Evolutionary conservation across 805 yeast species (phyloP), one percentile per base, ranked within the genome.

Genomic region (Wickerhamiella kurtzmanii): DNA sequence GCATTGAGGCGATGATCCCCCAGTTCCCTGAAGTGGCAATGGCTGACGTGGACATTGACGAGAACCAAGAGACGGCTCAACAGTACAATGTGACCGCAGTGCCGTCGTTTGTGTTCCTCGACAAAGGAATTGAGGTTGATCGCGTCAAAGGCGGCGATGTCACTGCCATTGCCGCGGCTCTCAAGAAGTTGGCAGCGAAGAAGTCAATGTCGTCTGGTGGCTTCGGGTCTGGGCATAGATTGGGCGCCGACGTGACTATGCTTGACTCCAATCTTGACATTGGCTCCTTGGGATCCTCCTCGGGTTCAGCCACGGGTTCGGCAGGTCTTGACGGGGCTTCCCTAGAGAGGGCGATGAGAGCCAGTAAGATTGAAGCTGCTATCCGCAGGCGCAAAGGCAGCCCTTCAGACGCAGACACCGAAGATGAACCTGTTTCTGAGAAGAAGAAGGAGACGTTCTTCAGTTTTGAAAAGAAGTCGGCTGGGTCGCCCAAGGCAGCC

Each of bases 21-120:
- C 74, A 76, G 62, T 60, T 50, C 58, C 52, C 60, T 37, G 60
- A 60, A 41, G 85, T 82, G 53, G 74, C 71, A 55, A 85, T 88
- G 72, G 75, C 75, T 73, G 87, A 88, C 72, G 78, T 92, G 43
- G 97, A 92, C 62, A 94, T 88, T 53, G 98, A 92, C 62, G 77
- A 78, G 64, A 70, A 80, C 52, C 76, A 74, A 45, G 66, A 73
- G 22, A 76, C 76, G 18, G 79, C 92, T 56, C 83, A 92, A 52
- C 76, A 76, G 62, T 70, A 69, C 61, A 69, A 66, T 68, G 78
- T 78, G 48, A 67, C 74, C 32, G 75, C 80, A 51, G 76, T 78
- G 78, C 84, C 84, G 53, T 75, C 82, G 48, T 68, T 77, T 55
- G 69, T 86, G 53, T 79, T 84, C 65, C 76, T 82, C 76, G 82